Base-by-base conservation (phyloP, 345 rosid genomes). In the Eucalyptus pauciflora region DNA sequence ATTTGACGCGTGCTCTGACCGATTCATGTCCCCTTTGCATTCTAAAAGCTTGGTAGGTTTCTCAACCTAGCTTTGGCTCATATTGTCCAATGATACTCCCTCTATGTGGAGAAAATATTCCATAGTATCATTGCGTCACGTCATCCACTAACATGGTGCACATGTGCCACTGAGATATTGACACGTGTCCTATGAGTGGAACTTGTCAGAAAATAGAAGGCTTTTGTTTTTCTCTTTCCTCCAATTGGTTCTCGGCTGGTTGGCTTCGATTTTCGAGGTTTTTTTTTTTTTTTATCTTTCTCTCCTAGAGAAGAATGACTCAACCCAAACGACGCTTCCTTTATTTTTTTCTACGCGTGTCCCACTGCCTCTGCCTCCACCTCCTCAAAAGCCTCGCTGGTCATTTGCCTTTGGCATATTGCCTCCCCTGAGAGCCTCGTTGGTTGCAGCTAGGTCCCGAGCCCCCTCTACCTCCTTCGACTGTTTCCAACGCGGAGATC, bases 351-450 rank as follows among this genome's bases (percentile, higher is more conserved):
- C 24, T 52, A 3, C 8, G 58, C 0, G 10, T 1, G 5, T 52
- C 10, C 58, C 58, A 52, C 3, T 1, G 10, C 58, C 25, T 52
- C 1, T 2, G 3, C 25, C 58, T 52, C 8, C 1, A 1, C 1
- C 58, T 52, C 25, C 25, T 8, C 25, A 52, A 20, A 52, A 52
- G 58, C 25, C 25, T 52, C 2, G 25, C 10, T 2, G 3, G 10
- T 52, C 10, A 20, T 52, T 52, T 52, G 25, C 58, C 58, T 52
- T 18, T 52, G 58, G 25, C 10, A 52, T 25, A 52, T 52, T 4
- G 10, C 58, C 25, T 52, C 25, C 58, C 8, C 2, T 0, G 2
- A 52, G 58, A 52, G 10, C 25, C 2, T 1, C 2, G 4, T 2
- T 20, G 58, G 25, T 52, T 0, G 25, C 10, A 20, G 58, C 2